Evolutionary conservation across 2,329 filamentous ascomycete species (phyloP), one percentile per base, ranked within the genome.

Genomic region (Ascochyta pisi): DNA sequence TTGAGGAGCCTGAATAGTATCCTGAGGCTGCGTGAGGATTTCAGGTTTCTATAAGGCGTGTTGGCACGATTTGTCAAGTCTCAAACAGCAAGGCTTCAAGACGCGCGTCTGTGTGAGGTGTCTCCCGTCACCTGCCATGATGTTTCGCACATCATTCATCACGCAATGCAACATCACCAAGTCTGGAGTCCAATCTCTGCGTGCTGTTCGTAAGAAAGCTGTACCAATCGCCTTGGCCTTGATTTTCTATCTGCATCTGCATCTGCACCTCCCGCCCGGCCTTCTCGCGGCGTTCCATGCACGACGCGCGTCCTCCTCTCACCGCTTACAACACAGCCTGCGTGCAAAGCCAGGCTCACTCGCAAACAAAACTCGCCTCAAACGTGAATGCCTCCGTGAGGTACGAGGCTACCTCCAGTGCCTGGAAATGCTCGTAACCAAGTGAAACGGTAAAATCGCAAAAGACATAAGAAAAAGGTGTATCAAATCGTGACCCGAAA

Each of bases 391-490:
- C 60, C 61, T 50, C 63, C 62, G 47, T 57, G 46, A 61, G 60
- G 44, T 64, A 58, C 62, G 45, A 49, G 43, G 50, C 52, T 53
- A 49, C 34, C 10, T 53, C 54, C n/a, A 53, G 39, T 57, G 44
- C 43, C 57, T 47, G 40, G 12, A 48, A 57, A 59, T 63, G 67
- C 62, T 65, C 69, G 56, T 73, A 53, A 68, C 60, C 70, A 65
- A 62, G 33, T 42, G 55, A 61, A 62, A 52, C 33, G 12, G 34
- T 54, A 49, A 54, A 53, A 13, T 39, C 16, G 37, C 19, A 35
- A 33, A 46, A 47, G 55, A 73, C 70, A 73, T 65, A 73, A 45
- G 68, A 69, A 67, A 70, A 54, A 47, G 41, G 59, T 61, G 45
- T 61, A 61, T 58, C 57, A 48, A 56, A 58, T 65, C 64, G 61